Evolutionary conservation across 495 filamentous ascomycete genomes (phyloP).

Genomic region (Hypomontagnella submonticulosa): DNA sequence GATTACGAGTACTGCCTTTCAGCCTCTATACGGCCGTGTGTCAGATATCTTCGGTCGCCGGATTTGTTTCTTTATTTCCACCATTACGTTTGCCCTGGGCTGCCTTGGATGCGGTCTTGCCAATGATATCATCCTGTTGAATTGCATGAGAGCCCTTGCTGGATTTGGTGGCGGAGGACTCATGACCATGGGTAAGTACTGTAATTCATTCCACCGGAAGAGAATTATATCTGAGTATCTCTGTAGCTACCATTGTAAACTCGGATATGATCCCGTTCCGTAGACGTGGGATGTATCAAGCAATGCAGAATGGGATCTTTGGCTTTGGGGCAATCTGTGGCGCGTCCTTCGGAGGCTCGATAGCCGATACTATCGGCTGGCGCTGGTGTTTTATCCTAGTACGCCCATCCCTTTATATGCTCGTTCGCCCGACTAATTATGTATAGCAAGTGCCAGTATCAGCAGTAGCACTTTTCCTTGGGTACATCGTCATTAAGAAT

Average conservation of each 20-base stretch:
- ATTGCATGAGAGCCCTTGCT: conserved; percentile 59
- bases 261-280: conserved; percentile 73
- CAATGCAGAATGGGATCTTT: conserved; percentile 69
- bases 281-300: conserved; percentile 73
- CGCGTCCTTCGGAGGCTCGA: conserved; percentile 59
- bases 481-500: conserved; percentile 64
- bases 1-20: conserved; percentile 77
- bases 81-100: conserved; percentile 57
- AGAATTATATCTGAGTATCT: conserved; percentile 7
- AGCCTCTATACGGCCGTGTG: conserved; percentile 58
- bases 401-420: conserved; percentile 63
- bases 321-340: conserved; percentile 66
- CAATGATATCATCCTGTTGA: conserved; percentile 52
- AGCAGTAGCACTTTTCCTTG: conserved; percentile 62
- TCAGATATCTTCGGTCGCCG: conserved; percentile 66
- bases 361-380: conserved; percentile 63
- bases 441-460: conserved; percentile 66
- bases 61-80: conserved; percentile 61
- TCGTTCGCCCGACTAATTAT: conserved; percentile 60
- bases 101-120: conserved; percentile 61
- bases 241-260: conserved; percentile 70
- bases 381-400: conserved; percentile 60
- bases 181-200: conserved; percentile 71
- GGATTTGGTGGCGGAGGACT: conserved; percentile 70
- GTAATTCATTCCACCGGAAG: neutral